Percentiles rank a stretch among this genome's conserved stretches.
Evolutionary conservation across 805 yeast genomes (phyloP).

Genomic region (Monosporozyma solicola): DNA sequence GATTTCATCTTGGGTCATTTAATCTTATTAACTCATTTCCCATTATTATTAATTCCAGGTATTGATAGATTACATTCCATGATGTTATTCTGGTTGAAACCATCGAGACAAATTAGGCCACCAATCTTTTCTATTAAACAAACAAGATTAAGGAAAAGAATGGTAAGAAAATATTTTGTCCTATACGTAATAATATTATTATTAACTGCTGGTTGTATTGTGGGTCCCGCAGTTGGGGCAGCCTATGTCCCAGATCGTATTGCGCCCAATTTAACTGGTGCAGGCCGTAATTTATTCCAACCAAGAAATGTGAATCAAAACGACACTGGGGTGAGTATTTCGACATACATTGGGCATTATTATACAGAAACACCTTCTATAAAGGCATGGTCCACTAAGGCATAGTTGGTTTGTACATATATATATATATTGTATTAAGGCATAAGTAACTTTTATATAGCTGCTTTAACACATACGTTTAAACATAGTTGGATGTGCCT

Average conservation of each 20-base stretch:
- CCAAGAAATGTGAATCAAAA: slow-evolving; percentile 76
- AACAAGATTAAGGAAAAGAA: slow-evolving; percentile 91
- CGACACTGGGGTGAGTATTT: slow-evolving; percentile 57
- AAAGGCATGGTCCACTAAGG: slow-evolving; percentile 46
- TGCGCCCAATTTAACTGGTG: slow-evolving; percentile 31
- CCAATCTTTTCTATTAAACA: slow-evolving; percentile 96
- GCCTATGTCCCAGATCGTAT: slow-evolving; percentile 35
- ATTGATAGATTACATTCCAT: slow-evolving; percentile 97
- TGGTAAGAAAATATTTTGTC: slow-evolving; percentile 87
- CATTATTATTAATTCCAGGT: slow-evolving; percentile 74
- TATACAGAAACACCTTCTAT: slow-evolving; percentile 45
- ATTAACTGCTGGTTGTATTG: slow-evolving; percentile 65
- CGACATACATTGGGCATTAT: slow-evolving; percentile 29
- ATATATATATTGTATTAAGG: not conserved
- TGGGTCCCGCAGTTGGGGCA: slow-evolving; percentile 88
- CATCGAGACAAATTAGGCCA: slow-evolving; percentile 93
- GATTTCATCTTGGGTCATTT: slow-evolving; percentile 92
- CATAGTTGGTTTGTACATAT: slow-evolving; percentile 7
- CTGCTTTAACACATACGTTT: too few relatives aligned
- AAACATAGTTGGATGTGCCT: too few relatives aligned
- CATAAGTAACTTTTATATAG: not conserved
- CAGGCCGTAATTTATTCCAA: slow-evolving; percentile 68
- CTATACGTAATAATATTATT: slow-evolving; percentile 65
- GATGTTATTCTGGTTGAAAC: slow-evolving; percentile 98
- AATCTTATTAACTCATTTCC: slow-evolving; percentile 80